A percentile compares a stretch with the other conserved stretches of the same genome.
phyloP scores from a whole-genome alignment of 148 eudicot genomes.

The Diospyros kaki region DNA sequence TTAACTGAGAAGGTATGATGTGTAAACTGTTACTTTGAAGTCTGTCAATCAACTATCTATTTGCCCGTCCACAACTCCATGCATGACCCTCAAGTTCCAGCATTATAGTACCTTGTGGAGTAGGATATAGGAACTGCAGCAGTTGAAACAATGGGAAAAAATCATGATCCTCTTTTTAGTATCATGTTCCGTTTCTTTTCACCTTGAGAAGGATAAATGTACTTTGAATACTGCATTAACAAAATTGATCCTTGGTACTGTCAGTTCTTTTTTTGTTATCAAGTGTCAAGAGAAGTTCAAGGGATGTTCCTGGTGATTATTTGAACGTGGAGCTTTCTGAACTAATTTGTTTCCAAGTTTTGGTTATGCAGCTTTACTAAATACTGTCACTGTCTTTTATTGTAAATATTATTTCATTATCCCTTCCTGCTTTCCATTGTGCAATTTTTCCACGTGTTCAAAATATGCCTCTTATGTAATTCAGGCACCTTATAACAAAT shows the following conservation, averaged over 20 bases:
- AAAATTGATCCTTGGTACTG: background rate
- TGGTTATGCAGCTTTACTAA: background rate
- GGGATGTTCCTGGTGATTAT: background rate
- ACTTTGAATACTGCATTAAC: background rate
- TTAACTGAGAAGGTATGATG: conserved; percentile 48
- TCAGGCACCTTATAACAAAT: background rate
- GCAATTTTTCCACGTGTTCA: background rate
- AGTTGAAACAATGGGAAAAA: background rate
- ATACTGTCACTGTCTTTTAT: background rate
- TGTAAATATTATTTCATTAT: background rate
- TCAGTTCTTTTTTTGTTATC: background rate
- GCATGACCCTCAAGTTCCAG: background rate
- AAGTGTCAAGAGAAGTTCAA: background rate
- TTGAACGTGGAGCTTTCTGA: background rate
- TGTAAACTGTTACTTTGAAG: background rate
- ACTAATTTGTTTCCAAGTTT: background rate
- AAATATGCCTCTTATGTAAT: background rate
- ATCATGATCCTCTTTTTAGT: background rate
- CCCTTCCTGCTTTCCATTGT: background rate
- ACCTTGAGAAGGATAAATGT: background rate
- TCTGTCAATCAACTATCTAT: background rate
- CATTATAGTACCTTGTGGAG: background rate
- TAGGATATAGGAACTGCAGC: background rate
- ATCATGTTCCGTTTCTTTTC: background rate
- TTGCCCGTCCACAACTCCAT: background rate